These are phyloP conservation scores for Solanum chacoense DNA, from an alignment of 305 asterid species.

Conservation along the genomic window DNA sequence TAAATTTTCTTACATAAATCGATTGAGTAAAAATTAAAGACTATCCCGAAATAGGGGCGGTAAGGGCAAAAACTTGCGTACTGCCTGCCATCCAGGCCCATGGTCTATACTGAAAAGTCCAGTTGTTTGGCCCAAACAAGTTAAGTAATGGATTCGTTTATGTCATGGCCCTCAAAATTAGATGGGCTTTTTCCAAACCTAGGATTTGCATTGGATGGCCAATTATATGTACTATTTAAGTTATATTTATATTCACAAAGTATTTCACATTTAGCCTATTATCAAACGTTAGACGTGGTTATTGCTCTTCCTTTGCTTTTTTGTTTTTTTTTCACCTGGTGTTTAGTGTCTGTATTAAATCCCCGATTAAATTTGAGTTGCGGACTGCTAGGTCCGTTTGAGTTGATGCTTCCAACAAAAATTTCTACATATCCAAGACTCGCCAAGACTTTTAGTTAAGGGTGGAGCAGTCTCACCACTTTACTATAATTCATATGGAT, in stretches of 20 bases:
- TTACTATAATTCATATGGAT: too few species aligned
- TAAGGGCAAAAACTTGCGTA: not conserved
- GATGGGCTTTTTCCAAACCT: not conserved
- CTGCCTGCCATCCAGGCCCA: not conserved
- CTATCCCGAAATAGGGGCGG: not conserved
- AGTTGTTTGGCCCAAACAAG: not conserved
- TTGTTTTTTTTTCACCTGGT: not conserved
- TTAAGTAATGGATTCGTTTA: not conserved
- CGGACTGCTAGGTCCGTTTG: fast-evolving
- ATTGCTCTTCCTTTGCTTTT: not conserved
- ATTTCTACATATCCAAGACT: too few species aligned
- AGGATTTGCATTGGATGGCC: not conserved
- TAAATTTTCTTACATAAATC: not conserved
- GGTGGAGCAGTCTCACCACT: not conserved
- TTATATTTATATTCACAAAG: not conserved
- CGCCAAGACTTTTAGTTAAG: not conserved
- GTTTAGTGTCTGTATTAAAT: not conserved
- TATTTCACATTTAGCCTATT: not conserved
- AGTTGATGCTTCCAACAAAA: not conserved
- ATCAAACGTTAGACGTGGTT: not conserved
- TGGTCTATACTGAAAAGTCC: not conserved
- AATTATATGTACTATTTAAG: not conserved
- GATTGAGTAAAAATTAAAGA: not conserved
- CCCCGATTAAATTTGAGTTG: not conserved
- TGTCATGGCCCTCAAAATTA: not conserved